Conservation (phyloP, 2,329 filamentous ascomycete species). For the Aotearoamyces nothofagi region DNA sequence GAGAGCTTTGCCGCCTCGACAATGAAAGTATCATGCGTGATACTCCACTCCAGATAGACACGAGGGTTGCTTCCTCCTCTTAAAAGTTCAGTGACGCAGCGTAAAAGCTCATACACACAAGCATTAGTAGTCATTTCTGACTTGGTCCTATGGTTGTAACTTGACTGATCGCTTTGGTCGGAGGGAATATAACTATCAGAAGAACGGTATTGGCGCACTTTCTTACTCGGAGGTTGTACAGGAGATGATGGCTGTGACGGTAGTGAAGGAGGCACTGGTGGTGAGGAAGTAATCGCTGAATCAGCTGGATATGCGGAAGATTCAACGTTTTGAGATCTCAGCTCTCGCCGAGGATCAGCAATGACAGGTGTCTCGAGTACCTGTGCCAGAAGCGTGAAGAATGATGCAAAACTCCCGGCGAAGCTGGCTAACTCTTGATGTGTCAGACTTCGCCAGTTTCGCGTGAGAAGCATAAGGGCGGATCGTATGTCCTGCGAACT, state of each 20-base stretch:
- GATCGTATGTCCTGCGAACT: background rate
- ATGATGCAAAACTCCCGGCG: slow-evolving; percentile 2
- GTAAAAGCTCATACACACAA: slow-evolving; percentile 2
- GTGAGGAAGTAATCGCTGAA: too few relatives aligned
- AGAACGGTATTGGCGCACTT: slow-evolving; percentile 1
- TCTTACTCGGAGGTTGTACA: too few relatives aligned
- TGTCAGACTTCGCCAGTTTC: slow-evolving; percentile 1
- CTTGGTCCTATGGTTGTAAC: slow-evolving; percentile 1
- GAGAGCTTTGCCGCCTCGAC: background rate
- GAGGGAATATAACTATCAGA: too few relatives aligned
- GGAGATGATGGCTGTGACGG: slow-evolving; percentile 1
- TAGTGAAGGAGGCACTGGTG: too few relatives aligned
- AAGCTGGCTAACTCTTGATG: background rate
- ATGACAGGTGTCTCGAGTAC: slow-evolving; percentile 1
- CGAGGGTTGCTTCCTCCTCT: background rate
- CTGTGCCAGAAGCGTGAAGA: slow-evolving; percentile 3
- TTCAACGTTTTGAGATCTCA: too few relatives aligned
- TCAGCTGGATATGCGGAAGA: too few relatives aligned
- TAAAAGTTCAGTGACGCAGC: slow-evolving; percentile 3
- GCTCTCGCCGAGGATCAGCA: slow-evolving; percentile 1
- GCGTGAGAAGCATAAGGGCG: background rate
- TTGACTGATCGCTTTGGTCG: slow-evolving; percentile 3
- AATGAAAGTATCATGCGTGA: slow-evolving; percentile 4
- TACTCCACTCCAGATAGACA: slow-evolving; percentile 4
- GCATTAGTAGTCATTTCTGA: slow-evolving; percentile 4